These are phyloP conservation scores for Dichotomocladium elegans DNA, from an alignment of 371 early-diverging fungal genomes.

Conservation along the genomic window DNA sequence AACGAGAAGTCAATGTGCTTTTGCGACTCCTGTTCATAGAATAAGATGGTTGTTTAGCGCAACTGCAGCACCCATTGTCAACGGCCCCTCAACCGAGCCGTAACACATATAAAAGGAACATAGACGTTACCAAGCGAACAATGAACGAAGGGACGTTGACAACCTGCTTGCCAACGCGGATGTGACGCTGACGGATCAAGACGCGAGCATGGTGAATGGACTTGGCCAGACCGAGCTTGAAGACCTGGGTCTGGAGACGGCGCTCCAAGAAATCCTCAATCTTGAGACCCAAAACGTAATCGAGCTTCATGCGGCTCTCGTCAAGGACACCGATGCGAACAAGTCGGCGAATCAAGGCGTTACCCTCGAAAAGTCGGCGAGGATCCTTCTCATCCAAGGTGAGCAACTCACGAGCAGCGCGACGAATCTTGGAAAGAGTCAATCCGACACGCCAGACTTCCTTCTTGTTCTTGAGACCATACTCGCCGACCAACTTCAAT, in stretches of 20 bases:
- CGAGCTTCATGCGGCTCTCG: conserved; percentile 96
- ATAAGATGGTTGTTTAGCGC: neutral
- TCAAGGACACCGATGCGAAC: conserved; percentile 98
- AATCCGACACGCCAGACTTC: conserved; percentile 99
- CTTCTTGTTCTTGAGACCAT: conserved; percentile 99
- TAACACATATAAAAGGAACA: too few relatives aligned
- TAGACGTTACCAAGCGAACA: conserved; percentile 81
- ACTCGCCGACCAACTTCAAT: conserved; percentile 95
- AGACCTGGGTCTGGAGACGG: conserved; percentile 99
- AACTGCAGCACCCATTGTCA: too few relatives aligned
- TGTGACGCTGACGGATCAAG: conserved; percentile 97
- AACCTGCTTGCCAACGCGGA: conserved; percentile 98
- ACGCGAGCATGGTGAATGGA: conserved; percentile 99
- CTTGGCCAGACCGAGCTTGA: conserved; percentile 98
- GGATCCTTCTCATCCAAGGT: conserved; percentile 97
- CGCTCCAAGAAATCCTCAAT: conserved; percentile 99
- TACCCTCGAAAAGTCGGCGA: conserved; percentile 98
- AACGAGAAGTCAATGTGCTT: conserved; percentile 99
- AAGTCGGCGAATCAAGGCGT: conserved; percentile 97
- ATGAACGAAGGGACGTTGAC: conserved; percentile 96
- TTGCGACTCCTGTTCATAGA: conserved; percentile 64
- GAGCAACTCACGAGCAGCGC: conserved; percentile 99
- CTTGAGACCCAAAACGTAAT: conserved; percentile 98
- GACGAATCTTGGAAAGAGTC: conserved; percentile 98
- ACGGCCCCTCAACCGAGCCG: too few relatives aligned